Evolutionary conservation across 2,329 filamentous ascomycete species (phyloP).

Genomic region (Microcera coccophila): DNA sequence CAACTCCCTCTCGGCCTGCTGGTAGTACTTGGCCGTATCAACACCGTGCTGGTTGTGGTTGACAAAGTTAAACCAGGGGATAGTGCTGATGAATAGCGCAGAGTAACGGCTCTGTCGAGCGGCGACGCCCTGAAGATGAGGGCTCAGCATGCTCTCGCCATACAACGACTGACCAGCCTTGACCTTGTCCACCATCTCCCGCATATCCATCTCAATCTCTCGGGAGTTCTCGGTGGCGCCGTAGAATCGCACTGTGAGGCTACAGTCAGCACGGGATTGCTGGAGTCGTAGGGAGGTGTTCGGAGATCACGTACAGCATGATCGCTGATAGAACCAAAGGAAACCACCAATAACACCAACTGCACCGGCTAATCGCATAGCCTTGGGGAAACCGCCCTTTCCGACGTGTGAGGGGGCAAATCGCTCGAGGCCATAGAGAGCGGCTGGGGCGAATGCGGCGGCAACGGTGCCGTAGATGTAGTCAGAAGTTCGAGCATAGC

Average conservation of each 20-base stretch:
- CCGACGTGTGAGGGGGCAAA: conserved; percentile 81
- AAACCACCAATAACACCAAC: conserved; percentile 76
- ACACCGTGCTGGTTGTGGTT: conserved; percentile 95
- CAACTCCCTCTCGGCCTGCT: conserved; percentile 88
- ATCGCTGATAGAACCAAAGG: conserved; percentile 79
- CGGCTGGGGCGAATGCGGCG: conserved; percentile 66
- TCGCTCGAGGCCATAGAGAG: conserved; percentile 76
- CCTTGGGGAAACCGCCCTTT: conserved; percentile 74
- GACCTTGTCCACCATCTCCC: conserved; percentile 94
- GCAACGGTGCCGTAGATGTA: conserved; percentile 68
- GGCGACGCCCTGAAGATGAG: conserved; percentile 92
- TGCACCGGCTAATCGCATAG: conserved; percentile 73
- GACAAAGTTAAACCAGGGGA: conserved; percentile 98
- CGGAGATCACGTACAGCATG: conserved; percentile 62
- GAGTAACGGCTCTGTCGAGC: conserved; percentile 90
- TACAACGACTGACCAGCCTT: conserved; percentile 90
- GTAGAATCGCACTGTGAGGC: conserved; percentile 77
- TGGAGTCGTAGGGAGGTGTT: not conserved
- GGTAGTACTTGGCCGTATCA: conserved; percentile 97
- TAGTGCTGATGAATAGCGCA: conserved; percentile 73
- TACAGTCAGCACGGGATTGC: not conserved
- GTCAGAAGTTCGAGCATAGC: conserved; percentile 82
- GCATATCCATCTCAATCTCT: conserved; percentile 94
- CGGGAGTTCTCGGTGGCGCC: conserved; percentile 88
- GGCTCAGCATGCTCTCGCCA: conserved; percentile 70